phyloP scores from a whole-genome alignment of 495 filamentous ascomycete species.

The Aspergillus coremiiformis region DNA sequence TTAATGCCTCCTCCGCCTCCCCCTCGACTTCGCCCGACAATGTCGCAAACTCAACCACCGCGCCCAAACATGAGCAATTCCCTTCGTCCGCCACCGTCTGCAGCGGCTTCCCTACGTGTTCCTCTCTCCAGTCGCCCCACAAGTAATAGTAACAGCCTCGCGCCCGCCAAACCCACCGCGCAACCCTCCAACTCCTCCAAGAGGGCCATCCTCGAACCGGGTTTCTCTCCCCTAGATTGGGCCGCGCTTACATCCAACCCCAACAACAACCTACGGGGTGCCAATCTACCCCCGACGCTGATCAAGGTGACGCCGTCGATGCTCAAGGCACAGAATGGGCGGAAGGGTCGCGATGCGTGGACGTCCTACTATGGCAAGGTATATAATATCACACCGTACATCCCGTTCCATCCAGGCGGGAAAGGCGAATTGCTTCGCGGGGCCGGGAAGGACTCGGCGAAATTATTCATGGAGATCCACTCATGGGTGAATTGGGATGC shows the following conservation, averaged over 20 bases:
- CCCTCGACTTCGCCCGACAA: conserved; percentile 23
- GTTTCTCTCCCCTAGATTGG: conserved; percentile 94
- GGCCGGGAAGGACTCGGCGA: conserved; percentile 62
- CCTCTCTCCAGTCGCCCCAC: conserved; percentile 24
- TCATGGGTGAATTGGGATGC: conserved; percentile 98
- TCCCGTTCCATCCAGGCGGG: conserved; percentile 87
- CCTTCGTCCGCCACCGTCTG: conserved; percentile 29
- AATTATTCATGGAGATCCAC: conserved; percentile 85
- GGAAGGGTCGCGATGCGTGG: conserved; percentile 82
- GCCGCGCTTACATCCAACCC: conserved; percentile 65
- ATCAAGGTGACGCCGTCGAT: conserved; percentile 69
- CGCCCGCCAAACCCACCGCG: conserved; percentile 21
- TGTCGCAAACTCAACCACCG: conserved; percentile 14
- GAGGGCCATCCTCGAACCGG: conserved; percentile 72
- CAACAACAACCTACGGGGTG: conserved; percentile 57
- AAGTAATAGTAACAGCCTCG: not conserved
- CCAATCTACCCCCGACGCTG: conserved; percentile 44
- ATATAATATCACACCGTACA: conserved; percentile 87
- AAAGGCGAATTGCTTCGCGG: conserved; percentile 75
- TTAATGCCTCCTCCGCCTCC: conserved; percentile 34
- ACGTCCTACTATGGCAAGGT: conserved; percentile 77
- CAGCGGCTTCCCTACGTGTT: conserved; percentile 26
- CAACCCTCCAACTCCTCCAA: conserved; percentile 34
- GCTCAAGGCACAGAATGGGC: conserved; percentile 66
- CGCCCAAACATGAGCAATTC: conserved; percentile 11